Evolutionary conservation across 2,329 filamentous ascomycete genomes (phyloP).

Genomic region (Phialemonium atrogriseum): DNA sequence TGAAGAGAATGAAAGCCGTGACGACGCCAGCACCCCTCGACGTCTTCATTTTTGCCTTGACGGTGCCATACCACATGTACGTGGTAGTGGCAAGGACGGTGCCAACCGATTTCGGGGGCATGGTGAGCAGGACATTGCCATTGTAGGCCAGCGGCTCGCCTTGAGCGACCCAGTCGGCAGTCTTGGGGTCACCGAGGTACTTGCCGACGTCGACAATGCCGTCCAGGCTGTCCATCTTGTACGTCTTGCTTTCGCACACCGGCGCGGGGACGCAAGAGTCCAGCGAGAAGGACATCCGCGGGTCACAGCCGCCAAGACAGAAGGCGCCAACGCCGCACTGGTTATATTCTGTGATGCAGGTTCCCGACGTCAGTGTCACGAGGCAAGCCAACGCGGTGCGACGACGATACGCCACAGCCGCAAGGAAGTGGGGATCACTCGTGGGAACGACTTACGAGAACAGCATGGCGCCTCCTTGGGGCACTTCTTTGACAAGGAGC

Average conservation of each 20-base stretch:
- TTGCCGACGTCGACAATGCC: conserved; percentile 62
- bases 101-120: conserved; percentile 77
- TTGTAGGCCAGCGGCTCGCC: conserved; percentile 64
- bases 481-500: conserved; percentile 51
- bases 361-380: conserved; percentile 8
- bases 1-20: conserved; percentile 93
- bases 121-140: conserved; percentile 72
- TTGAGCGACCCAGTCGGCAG: conserved; percentile 81
- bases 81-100: conserved; percentile 75
- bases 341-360: conserved; percentile 62
- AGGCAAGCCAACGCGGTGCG: neutral
- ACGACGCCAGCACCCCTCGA: conserved; percentile 81
- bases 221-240: conserved; percentile 66
- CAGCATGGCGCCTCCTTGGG: conserved; percentile 68
- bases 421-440: no score
- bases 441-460: conserved; percentile 53
- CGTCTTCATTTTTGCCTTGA: conserved; percentile 78
- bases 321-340: conserved; percentile 89
- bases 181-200: conserved; percentile 77
- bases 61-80: conserved; percentile 97
- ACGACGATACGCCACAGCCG: neutral
- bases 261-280: conserved; percentile 81
- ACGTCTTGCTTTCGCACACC: conserved; percentile 66
- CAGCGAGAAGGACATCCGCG: conserved; percentile 71
- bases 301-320: conserved; percentile 93